Conservation (phyloP, 306 rosid genomes). For the Sechiopsis laciniata region DNA sequence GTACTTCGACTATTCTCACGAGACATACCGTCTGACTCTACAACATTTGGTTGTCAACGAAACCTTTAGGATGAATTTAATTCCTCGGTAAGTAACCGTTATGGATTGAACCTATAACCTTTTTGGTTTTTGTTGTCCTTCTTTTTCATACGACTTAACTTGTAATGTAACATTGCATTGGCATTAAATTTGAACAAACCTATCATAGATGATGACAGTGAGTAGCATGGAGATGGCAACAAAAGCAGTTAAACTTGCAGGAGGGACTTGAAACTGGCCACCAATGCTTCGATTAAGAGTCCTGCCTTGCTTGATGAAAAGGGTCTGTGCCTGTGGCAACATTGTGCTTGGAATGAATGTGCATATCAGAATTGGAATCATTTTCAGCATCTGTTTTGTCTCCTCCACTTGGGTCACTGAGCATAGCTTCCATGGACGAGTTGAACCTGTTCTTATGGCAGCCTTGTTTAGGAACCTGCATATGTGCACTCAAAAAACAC, state of each 20-base stretch:
- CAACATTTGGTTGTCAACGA: too few relatives aligned
- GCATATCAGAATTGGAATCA: slow-evolving; percentile 57
- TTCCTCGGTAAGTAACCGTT: too few relatives aligned
- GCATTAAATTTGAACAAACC: background rate
- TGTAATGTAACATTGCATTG: background rate
- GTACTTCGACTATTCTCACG: too few relatives aligned
- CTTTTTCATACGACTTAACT: too few relatives aligned
- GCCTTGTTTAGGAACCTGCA: slow-evolving; percentile 43
- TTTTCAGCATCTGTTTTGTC: slow-evolving; percentile 63
- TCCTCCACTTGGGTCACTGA: slow-evolving; percentile 86
- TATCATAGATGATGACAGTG: slow-evolving; percentile 66
- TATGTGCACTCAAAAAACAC: too few relatives aligned
- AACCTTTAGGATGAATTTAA: too few relatives aligned
- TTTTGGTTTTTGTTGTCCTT: too few relatives aligned
- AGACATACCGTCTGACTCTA: too few relatives aligned
- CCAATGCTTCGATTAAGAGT: slow-evolving; percentile 66
- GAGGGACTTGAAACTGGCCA: slow-evolving; percentile 53
- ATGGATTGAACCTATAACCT: too few relatives aligned
- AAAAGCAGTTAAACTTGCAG: slow-evolving; percentile 65
- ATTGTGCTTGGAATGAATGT: slow-evolving; percentile 73
- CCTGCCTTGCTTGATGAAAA: slow-evolving; percentile 86
- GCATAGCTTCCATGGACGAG: slow-evolving; percentile 40
- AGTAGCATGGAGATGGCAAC: slow-evolving; percentile 71
- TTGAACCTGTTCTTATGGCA: slow-evolving; percentile 35
- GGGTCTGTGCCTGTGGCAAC: slow-evolving; percentile 72